Evolutionary conservation across 73 alveolate species (phyloP).

Genomic region (Symbiodinium pilosum): DNA sequence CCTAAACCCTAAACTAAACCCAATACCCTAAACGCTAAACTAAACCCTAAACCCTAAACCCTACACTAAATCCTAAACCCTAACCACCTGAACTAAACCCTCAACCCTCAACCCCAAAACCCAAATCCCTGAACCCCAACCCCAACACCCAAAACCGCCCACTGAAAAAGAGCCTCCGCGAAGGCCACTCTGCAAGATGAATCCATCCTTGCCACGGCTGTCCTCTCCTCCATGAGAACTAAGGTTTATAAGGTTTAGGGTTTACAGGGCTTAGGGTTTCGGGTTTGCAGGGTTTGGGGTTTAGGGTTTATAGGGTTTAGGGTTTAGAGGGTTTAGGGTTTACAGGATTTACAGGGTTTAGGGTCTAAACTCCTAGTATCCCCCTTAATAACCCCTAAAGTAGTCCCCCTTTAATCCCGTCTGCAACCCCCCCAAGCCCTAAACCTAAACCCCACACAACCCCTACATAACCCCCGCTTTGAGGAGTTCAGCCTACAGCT

Average conservation of each 20-base stretch:
- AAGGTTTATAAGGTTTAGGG: background rate
- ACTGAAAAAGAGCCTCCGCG: background rate
- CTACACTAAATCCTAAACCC: too few relatives aligned
- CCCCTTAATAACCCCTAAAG: too few relatives aligned
- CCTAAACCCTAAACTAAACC: too few relatives aligned
- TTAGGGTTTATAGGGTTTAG: background rate
- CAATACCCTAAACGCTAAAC: too few relatives aligned
- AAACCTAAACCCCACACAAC: too few relatives aligned
- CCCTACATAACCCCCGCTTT: too few relatives aligned
- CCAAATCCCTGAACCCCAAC: background rate
- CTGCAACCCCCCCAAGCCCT: too few relatives aligned
- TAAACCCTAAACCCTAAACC: too few relatives aligned
- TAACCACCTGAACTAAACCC: background rate
- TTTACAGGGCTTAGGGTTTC: background rate
- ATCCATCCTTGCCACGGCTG: conserved; percentile 19
- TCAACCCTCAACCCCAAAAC: background rate
- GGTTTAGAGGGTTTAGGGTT: background rate
- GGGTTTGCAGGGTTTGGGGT: background rate
- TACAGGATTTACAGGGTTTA: background rate
- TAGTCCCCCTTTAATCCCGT: too few relatives aligned
- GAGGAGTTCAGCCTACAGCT: too few relatives aligned
- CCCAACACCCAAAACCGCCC: background rate
- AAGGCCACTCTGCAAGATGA: conserved; percentile 52
- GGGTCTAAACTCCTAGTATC: too few relatives aligned
- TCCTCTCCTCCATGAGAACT: conserved; percentile 35